phyloP scores from a whole-genome alignment of 805 yeast species.

The Zygotorulaspora chibaensis region DNA sequence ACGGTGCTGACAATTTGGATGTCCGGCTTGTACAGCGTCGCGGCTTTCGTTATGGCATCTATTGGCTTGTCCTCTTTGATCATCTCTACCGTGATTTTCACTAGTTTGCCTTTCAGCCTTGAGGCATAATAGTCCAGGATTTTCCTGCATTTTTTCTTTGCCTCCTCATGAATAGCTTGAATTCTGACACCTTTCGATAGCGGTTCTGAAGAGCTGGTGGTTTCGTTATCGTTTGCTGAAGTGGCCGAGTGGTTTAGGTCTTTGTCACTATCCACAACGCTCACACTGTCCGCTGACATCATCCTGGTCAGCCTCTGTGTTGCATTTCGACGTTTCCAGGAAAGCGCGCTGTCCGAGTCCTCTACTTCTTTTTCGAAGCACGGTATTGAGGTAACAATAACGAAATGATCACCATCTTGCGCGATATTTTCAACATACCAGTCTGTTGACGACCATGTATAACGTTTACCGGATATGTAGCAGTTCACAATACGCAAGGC shows the following conservation, averaged over 20 bases:
- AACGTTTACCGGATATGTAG: constrained; percentile 59
- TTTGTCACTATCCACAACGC: constrained; percentile 4
- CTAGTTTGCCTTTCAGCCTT: constrained; percentile 20
- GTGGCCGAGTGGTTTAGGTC: constrained; percentile 3
- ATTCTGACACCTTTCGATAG: constrained; percentile 16
- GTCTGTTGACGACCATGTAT: constrained; percentile 73
- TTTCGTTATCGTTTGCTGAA: constrained; percentile 7
- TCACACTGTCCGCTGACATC: constrained; percentile 1
- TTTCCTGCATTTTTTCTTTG: constrained; percentile 22
- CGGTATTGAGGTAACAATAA: constrained; percentile 53
- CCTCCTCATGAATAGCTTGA: constrained; percentile 26
- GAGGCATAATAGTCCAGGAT: constrained; percentile 27
- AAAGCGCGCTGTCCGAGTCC: constrained; percentile 8
- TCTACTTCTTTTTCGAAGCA: constrained; percentile 25
- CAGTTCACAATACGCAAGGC: constrained; percentile 42
- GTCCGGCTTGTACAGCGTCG: constrained; percentile 30
- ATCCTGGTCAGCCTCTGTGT: constrained; percentile 5
- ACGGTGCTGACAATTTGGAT: constrained; percentile 33
- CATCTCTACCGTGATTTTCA: constrained; percentile 33
- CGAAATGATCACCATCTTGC: constrained; percentile 60
- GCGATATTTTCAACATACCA: constrained; percentile 56
- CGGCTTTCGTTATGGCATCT: constrained; percentile 21
- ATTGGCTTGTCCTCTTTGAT: constrained; percentile 28
- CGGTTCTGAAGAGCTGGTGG: constrained; percentile 2
- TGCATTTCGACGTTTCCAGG: constrained; percentile 2